Percentiles rank a stretch among this genome's conserved stretches.
Conservation (phyloP, 108 stramenopile genomes). For the Pseudonitzschia delicatissima region DNA sequence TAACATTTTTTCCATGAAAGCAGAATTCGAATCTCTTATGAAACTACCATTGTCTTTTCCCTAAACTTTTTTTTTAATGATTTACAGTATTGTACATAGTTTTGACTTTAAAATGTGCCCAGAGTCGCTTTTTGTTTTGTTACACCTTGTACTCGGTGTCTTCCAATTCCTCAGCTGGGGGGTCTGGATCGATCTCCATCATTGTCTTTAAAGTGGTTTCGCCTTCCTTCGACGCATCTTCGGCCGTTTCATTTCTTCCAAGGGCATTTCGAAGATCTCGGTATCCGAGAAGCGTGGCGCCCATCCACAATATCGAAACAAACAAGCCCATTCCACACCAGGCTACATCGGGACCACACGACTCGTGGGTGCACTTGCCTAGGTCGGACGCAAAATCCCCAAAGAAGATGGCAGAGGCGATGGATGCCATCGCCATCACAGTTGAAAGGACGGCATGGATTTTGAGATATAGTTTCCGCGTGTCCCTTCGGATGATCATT, state of each 20-base stretch:
- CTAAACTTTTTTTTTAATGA: no score
- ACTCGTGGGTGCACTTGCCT: background rate
- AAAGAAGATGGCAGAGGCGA: background rate
- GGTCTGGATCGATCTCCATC: no score
- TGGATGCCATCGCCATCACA: background rate
- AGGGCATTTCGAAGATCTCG: background rate
- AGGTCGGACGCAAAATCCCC: conserved; percentile 2
- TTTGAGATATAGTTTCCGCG: background rate
- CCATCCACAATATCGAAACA: background rate
- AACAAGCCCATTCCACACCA: background rate
- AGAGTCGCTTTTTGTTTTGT: no score
- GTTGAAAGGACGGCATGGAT: background rate
- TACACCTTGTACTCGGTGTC: no score
- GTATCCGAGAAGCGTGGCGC: background rate
- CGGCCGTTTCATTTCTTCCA: background rate
- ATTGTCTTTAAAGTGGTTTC: no score
- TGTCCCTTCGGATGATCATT: background rate
- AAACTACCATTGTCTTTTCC: no score
- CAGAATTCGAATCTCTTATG: no score
- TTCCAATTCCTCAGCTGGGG: no score
- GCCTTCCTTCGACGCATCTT: no score
- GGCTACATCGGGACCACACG: background rate
- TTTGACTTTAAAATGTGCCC: no score
- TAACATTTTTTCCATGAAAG: no score
- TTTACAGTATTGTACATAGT: no score